Evolutionary conservation across 805 yeast species (phyloP), one percentile per base, ranked within the genome.

Genomic region (Starmerella apis): DNA sequence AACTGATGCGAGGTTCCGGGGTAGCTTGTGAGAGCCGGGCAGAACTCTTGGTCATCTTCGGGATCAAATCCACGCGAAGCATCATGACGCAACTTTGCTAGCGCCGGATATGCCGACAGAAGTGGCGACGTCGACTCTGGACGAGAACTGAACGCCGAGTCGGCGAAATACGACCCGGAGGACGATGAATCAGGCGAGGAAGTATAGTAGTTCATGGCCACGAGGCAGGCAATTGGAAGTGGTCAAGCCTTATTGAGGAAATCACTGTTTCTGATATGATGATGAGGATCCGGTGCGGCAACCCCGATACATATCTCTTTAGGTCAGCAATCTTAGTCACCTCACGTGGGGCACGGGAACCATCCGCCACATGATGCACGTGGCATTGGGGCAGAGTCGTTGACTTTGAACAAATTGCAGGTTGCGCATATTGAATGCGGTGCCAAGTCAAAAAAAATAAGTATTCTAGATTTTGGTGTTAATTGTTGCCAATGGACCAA

Each of bases 11-110:
- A 14, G 22, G 11, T 9, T 24, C 28, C 33, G 30, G 33, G 41
- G 35, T 47, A 33, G 10, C 49, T 45, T 20, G 55, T 50, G 33
- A 66, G 54, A 2, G 67, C 68, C 8, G 84, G 84, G 56, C 81
- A 79, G 63, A 83, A 83, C 66, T 80, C 88, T 46, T 74, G 61
- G 63, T 83, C 90, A 57, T 82, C 84, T 62, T 79, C 86, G 36
- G 72, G 61, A 56, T 81, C 87, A 63, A 83, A 81, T 33, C 86
- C 80, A 57, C 83, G 75, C 59, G 80, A 77, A 35, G 79, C 73
- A 56, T 80, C 63, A 23, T 52, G 52, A 13, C 63, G 54, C 48
- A 51, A 32, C 46, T 56, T 57, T 43, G 54, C 59, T 28, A 54
- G 33, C 8, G 46, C 58, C 38, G 62, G 56, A 45, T 59, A 61